Evolutionary conservation across 1,284 basidiomycete genomes (phyloP).

Genomic region (Exsudoporus floridanus): DNA sequence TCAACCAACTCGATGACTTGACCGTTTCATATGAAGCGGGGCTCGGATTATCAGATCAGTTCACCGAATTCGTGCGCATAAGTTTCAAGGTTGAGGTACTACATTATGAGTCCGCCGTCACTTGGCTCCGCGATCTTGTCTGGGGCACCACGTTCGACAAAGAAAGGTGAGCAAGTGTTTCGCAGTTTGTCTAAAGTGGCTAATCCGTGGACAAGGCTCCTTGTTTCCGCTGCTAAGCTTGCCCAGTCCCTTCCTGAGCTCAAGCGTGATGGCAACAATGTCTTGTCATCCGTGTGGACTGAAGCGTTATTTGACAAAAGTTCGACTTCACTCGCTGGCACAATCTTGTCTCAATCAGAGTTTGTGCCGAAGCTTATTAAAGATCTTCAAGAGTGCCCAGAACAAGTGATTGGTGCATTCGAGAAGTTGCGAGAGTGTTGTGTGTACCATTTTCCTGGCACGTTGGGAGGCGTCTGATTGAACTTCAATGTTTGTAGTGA

Average conservation of each 20-base stretch:
- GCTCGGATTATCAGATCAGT: constrained; percentile 69
- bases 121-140: constrained; percentile 90
- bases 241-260: constrained; percentile 90
- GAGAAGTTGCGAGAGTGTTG: constrained; percentile 69
- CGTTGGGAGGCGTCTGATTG: not conserved
- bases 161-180: constrained; percentile 59
- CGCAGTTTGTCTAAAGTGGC: not conserved
- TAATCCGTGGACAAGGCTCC: constrained; percentile 53
- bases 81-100: constrained; percentile 82
- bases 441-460: constrained; percentile 42
- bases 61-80: constrained; percentile 77
- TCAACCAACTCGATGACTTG: constrained; percentile 87
- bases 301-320: constrained; percentile 69
- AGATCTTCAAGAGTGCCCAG: constrained; percentile 74
- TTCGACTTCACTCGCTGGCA: constrained; percentile 74
- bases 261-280: constrained; percentile 86
- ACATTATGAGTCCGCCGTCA: constrained; percentile 80
- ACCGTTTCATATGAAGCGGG: constrained; percentile 85
- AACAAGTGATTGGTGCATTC: constrained; percentile 69
- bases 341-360: constrained; percentile 74
- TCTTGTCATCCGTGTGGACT: constrained; percentile 73
- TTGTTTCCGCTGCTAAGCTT: constrained; percentile 86
- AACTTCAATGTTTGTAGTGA: constrained; percentile 50
- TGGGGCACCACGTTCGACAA: constrained; percentile 80
- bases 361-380: constrained; percentile 78